Percentiles rank a stretch among this genome's conserved stretches.
These are phyloP conservation scores for Xanthoconium purpureum DNA, from an alignment of 768 basidiomycete species.

Conservation along the genomic window DNA sequence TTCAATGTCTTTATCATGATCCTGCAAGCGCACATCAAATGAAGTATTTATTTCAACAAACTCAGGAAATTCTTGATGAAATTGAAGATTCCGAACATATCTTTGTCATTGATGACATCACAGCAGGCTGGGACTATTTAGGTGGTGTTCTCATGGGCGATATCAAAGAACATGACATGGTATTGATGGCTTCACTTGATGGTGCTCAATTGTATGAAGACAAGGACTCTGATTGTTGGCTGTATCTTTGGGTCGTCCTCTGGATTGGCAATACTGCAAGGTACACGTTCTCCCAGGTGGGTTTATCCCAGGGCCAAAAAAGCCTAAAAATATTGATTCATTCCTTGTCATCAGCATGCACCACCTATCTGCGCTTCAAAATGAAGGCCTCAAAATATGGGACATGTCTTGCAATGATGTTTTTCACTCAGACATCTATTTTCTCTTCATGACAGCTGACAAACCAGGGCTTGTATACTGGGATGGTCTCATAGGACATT, in stretches of 20 bases:
- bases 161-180: not conserved
- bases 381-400: no score
- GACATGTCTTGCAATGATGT: not conserved
- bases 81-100: not conserved
- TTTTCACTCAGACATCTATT: not conserved
- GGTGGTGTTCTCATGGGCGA: not conserved
- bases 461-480: not conserved
- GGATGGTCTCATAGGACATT: constrained; percentile 1
- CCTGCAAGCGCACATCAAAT: not conserved
- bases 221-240: not conserved
- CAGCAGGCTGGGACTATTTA: not conserved
- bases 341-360: not conserved
- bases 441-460: not conserved
- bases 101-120: not conserved
- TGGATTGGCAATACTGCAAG: not conserved
- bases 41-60: not conserved
- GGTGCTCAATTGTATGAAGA: not conserved
- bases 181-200: not conserved
- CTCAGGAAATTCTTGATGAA: not conserved
- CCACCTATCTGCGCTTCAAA: not conserved
- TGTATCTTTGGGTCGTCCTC: not conserved
- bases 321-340: not conserved
- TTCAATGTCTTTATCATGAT: not conserved
- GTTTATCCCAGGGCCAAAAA: not conserved
- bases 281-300: not conserved